Evolutionary conservation across 371 early-diverging fungal genomes (phyloP), one percentile per base, ranked within the genome.

Genomic region (Syncephalastrum monosporum): DNA sequence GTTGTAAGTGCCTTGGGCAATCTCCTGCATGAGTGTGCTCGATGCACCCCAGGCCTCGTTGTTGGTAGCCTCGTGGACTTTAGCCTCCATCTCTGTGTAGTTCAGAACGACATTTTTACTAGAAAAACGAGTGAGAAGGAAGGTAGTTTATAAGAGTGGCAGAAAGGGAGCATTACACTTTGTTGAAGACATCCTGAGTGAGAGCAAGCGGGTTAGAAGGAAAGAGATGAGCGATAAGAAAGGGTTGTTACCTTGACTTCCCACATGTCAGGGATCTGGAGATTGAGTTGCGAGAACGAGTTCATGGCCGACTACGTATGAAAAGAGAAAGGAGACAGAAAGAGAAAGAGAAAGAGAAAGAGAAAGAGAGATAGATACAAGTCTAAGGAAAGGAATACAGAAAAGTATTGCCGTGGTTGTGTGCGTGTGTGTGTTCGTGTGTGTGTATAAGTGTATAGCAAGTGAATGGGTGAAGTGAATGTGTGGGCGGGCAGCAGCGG

Each of bases 1-100:
- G 76, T 87, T 85, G 63, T 81, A 78, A 12, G 94, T 93, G 16
- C 85, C 95, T 66, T 90, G 86, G 23, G 94, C 89, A 64, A 94
- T 88, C 61, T 93, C 94, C 56, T 83, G 82, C 93, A 96, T 94
- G 33, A 94, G 73, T 13, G 95, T 93, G 42, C 91, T 89, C 21
- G 91, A 87, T 19, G 96, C 95, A 24, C 96, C 96, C 98, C 97
- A 93, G 23, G 90, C 81, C 56, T 92, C 93, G 55, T 85, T 83
- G 57, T 84, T 89, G 7, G 93, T 93, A 4, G 92, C 93, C 59
- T 93, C 92, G 59, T 87, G 83, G 27, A 94, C 92, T 57, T 93
- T 93, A 58, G 87, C 82, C 71, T 94, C 94, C 85, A 90, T 86
- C 69, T 94, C 94, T 57, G 91, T 89, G 65, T 85, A 84, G 68